phyloP scores from a whole-genome alignment of 2,329 filamentous ascomycete genomes.

The Plectosphaerella plurivora region DNA sequence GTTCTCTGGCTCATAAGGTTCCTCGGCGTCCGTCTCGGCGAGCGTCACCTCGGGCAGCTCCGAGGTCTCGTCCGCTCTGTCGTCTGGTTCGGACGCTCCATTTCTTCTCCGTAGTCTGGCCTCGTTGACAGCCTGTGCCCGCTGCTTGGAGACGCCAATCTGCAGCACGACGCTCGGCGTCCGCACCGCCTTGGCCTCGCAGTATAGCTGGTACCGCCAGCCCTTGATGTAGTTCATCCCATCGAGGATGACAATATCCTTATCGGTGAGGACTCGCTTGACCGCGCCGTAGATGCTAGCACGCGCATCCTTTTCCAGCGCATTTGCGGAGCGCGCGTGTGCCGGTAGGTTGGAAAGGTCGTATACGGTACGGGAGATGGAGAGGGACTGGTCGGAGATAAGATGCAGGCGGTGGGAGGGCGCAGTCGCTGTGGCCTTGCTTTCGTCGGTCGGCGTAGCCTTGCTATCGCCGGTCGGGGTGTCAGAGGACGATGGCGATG shows the following conservation, averaged over 20 bases:
- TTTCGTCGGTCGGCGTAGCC: neutral
- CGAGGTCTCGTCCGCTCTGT: conserved; percentile 16
- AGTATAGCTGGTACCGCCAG: conserved; percentile 81
- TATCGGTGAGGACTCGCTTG: conserved; percentile 67
- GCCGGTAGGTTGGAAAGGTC: conserved; percentile 50
- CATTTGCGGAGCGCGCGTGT: conserved; percentile 65
- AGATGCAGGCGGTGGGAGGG: conserved; percentile 63
- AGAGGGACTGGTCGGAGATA: conserved; percentile 68
- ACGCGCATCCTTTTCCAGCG: conserved; percentile 76
- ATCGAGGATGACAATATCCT: conserved; percentile 76
- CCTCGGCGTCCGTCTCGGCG: conserved; percentile 21
- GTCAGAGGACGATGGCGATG: conserved; percentile 17
- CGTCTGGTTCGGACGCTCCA: neutral
- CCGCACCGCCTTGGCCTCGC: conserved; percentile 74
- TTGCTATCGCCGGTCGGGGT: neutral
- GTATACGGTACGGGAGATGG: conserved; percentile 67
- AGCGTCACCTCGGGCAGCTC: conserved; percentile 18
- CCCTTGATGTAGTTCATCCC: conserved; percentile 86
- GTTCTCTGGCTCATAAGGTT: conserved; percentile 51
- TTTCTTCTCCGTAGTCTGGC: conserved; percentile 38
- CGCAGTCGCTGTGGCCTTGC: neutral
- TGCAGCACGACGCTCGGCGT: conserved; percentile 73
- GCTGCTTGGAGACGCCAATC: conserved; percentile 52
- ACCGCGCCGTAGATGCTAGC: conserved; percentile 73
- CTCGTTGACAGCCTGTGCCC: conserved; percentile 55